Conservation (phyloP, 257 asterid species). For the Fraxinus anomala region DNA sequence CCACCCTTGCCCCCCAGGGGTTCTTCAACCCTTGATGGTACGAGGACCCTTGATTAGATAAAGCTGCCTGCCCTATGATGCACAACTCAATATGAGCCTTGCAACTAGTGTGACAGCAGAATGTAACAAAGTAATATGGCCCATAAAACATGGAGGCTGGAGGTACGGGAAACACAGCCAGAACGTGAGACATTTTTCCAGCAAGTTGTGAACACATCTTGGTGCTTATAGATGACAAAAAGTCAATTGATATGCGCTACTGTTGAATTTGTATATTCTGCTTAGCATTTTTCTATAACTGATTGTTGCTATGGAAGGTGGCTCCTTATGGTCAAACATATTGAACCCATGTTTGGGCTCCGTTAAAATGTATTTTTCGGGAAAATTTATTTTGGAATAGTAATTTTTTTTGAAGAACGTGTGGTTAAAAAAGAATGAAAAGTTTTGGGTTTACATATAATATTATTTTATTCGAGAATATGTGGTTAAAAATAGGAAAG, state of each 20-base stretch:
- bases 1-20: background rate
- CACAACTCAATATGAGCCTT: background rate
- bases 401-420: no score
- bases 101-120: background rate
- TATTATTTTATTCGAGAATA: no score
- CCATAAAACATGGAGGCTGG: background rate
- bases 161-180: background rate
- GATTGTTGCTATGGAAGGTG: background rate
- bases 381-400: no score
- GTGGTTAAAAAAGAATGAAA: no score
- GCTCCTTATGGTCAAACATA: background rate
- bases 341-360: no score
- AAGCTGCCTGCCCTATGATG: background rate
- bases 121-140: background rate
- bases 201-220: background rate
- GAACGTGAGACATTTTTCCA: background rate
- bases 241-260: background rate
- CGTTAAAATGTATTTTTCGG: no score
- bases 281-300: background rate
- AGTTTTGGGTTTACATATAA: no score
- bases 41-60: background rate
- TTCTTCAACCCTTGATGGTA: background rate
- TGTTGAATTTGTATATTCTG: background rate
- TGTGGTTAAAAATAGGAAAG: no score
- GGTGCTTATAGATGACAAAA: constrained; percentile 5